Conservation (phyloP, 2,329 filamentous ascomycete species). For the Cladophialophora bantiana region DNA sequence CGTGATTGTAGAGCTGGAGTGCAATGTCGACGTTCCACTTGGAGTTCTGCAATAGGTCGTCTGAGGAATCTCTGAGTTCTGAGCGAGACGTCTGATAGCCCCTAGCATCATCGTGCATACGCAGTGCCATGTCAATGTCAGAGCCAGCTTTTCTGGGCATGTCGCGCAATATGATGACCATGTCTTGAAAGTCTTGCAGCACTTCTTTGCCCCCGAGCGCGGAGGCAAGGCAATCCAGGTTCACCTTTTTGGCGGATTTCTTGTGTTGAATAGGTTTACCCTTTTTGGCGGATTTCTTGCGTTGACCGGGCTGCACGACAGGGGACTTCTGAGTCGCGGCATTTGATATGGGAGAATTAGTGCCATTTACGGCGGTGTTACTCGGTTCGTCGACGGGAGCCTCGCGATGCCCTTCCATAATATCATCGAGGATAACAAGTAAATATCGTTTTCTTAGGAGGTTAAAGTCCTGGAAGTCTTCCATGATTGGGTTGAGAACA, state of each 20-base stretch:
- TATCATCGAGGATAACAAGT: neutral
- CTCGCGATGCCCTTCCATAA: neutral
- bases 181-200: slow-evolving; percentile 14
- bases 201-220: slow-evolving; percentile 11
- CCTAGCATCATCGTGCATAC: neutral
- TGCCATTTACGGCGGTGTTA: neutral
- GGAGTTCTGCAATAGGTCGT: too few species aligned
- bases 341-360: neutral
- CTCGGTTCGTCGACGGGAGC: neutral
- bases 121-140: neutral
- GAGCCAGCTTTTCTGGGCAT: slow-evolving; percentile 3
- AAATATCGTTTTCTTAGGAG: neutral
- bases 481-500: slow-evolving; percentile 5
- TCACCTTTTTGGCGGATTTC: neutral
- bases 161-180: slow-evolving; percentile 10
- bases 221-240: slow-evolving; percentile 13
- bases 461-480: slow-evolving; percentile 1
- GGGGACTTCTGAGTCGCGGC: neutral
- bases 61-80: too few species aligned
- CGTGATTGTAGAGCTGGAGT: neutral
- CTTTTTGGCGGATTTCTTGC: too few species aligned
- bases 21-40: neutral
- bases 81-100: too few species aligned
- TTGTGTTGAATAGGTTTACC: too few species aligned
- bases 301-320: neutral